Evolutionary conservation across 192 early-diverging fungal genomes (phyloP).

Genomic region (Lunasporangiospora selenospora): DNA sequence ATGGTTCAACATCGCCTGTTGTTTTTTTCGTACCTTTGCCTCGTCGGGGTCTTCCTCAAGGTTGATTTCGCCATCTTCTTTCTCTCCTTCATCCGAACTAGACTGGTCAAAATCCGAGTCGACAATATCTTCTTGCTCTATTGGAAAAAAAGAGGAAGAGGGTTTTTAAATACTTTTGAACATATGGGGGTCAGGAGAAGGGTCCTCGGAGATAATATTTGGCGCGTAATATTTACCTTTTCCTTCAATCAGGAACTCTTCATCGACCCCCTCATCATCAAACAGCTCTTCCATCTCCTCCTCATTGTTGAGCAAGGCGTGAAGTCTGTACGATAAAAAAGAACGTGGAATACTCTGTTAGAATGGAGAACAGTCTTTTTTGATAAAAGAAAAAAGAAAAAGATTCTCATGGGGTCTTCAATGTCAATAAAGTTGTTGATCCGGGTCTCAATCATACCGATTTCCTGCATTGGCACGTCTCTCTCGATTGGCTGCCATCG

Average conservation of each 20-base stretch:
- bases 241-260: constrained; percentile 52
- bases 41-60: constrained; percentile 42
- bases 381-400: background rate
- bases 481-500: constrained; percentile 31
- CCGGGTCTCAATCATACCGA: constrained; percentile 39
- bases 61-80: constrained; percentile 46
- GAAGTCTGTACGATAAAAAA: constrained; percentile 44
- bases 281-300: constrained; percentile 63
- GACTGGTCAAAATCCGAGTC: constrained; percentile 65
- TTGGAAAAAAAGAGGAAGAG: background rate
- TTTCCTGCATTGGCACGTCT: constrained; percentile 31
- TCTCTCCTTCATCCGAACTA: constrained; percentile 54
- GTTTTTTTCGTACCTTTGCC: constrained; percentile 41
- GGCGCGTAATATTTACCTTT: constrained; percentile 24
- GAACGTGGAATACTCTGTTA: background rate
- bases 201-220: no score
- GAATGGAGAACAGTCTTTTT: background rate
- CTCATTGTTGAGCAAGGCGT: constrained; percentile 56
- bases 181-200: background rate
- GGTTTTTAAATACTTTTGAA: background rate
- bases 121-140: constrained; percentile 54
- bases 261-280: constrained; percentile 57
- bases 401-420: no score
- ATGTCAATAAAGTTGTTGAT: background rate
- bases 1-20: constrained; percentile 34